Conservation (phyloP, 2,329 filamentous ascomycete genomes). For the Cladosporium halotolerans region DNA sequence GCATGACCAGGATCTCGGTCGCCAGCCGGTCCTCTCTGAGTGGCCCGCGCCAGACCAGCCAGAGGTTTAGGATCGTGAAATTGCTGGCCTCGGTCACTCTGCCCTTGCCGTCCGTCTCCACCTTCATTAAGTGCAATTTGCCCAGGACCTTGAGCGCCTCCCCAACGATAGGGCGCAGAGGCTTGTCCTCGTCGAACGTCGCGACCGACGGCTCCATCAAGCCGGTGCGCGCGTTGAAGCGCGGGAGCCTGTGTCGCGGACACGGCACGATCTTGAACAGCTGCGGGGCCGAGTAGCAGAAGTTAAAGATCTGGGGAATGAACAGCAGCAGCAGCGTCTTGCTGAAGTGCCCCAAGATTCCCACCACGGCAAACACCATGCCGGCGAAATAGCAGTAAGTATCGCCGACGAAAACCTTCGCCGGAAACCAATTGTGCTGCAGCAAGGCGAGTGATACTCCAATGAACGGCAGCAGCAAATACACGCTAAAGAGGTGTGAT, state of each 20-base stretch:
- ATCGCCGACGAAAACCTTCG: constrained; percentile 91
- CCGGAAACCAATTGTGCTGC: constrained; percentile 92
- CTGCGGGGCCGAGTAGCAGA: constrained; percentile 86
- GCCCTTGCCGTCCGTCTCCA: constrained; percentile 62
- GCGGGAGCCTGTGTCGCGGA: constrained; percentile 83
- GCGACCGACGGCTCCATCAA: constrained; percentile 82
- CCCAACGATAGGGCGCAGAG: constrained; percentile 60
- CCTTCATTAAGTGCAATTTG: constrained; percentile 59
- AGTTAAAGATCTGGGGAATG: constrained; percentile 93
- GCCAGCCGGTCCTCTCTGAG: constrained; percentile 81
- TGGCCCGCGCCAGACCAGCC: constrained; percentile 91
- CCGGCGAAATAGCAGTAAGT: constrained; percentile 99
- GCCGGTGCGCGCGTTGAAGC: constrained; percentile 78
- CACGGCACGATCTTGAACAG: constrained; percentile 86
- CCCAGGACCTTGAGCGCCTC: constrained; percentile 62
- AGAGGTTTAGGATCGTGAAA: constrained; percentile 88
- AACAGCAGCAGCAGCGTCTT: constrained; percentile 91
- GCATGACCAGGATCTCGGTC: constrained; percentile 71
- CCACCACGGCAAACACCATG: constrained; percentile 97
- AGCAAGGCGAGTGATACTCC: constrained; percentile 84
- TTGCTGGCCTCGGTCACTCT: constrained; percentile 76
- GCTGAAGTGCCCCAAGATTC: constrained; percentile 94
- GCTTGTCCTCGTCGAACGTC: constrained; percentile 55
- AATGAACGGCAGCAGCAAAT: constrained; percentile 87
- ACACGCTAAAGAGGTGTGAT: constrained; percentile 92